Evolutionary conservation across 257 asterid species (phyloP).

Genomic region (Striga asiatica): DNA sequence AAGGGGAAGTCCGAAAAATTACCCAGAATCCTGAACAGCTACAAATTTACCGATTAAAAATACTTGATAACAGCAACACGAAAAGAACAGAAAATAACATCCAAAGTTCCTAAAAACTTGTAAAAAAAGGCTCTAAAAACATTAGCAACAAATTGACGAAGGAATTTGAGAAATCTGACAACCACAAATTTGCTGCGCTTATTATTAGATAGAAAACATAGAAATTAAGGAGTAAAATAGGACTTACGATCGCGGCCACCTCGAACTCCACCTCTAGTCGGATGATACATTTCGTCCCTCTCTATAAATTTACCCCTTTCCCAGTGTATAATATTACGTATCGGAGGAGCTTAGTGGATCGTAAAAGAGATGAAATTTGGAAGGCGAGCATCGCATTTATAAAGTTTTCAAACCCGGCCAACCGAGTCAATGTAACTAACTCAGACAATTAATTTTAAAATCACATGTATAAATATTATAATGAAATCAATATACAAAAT

Average conservation of each 20-base stretch:
- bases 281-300: conserved; percentile 61
- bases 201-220: conserved; percentile 44
- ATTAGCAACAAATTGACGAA: not conserved
- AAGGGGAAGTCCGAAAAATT: not conserved
- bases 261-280: conserved; percentile 96
- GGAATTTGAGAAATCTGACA: not conserved
- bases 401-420: too few species aligned
- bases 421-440: too few species aligned
- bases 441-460: too few species aligned
- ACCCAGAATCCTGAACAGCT: not conserved
- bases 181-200: not conserved
- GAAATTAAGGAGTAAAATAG: conserved; percentile 13
- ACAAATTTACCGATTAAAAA: not conserved
- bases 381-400: too few species aligned
- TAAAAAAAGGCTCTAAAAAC: too few species aligned
- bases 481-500: too few species aligned
- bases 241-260: conserved; percentile 99
- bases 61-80: not conserved
- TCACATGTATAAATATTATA: too few species aligned
- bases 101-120: not conserved
- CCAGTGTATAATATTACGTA: not conserved
- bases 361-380: not conserved
- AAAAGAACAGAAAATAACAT: not conserved
- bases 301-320: not conserved
- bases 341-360: not conserved